Percentiles rank a stretch among this genome's conserved stretches.
phyloP scores from a whole-genome alignment of 1,284 basidiomycete species.

The Coniferiporia sulphurascens region DNA sequence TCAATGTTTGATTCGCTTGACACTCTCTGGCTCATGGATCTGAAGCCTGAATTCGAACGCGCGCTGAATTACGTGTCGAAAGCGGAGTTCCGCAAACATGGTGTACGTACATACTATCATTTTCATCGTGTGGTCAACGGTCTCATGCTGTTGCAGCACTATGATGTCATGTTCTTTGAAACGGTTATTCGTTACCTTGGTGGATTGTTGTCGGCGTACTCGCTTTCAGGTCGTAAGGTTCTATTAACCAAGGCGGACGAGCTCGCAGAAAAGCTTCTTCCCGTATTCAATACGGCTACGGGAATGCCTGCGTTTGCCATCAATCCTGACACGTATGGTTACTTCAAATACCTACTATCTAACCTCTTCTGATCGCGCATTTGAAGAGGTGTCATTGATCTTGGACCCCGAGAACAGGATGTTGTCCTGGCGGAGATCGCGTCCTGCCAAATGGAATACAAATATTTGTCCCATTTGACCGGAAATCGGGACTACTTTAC shows the following conservation, averaged over 20 bases:
- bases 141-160: constrained; percentile 30
- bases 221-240: constrained; percentile 49
- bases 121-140: background rate
- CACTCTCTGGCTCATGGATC: constrained; percentile 83
- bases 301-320: constrained; percentile 47
- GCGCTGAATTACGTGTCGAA: constrained; percentile 68
- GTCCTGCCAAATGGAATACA: constrained; percentile 53
- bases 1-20: constrained; percentile 81
- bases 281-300: constrained; percentile 44
- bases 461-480: constrained; percentile 52
- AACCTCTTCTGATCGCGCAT: background rate
- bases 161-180: constrained; percentile 68
- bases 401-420: constrained; percentile 32
- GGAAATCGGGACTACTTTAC: constrained; percentile 43
- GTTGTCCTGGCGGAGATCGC: constrained; percentile 49
- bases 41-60: constrained; percentile 72
- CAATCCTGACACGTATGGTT: constrained; percentile 41
- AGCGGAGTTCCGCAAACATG: constrained; percentile 50
- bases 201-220: constrained; percentile 78
- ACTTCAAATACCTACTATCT: no score
- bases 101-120: constrained; percentile 17
- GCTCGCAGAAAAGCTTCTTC: constrained; percentile 45
- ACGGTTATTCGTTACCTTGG: constrained; percentile 87
- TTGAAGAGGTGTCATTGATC: constrained; percentile 26
- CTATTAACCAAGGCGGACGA: constrained; percentile 48